These are phyloP conservation scores for Osmanthus fragrans DNA, from an alignment of 257 asterid genomes.

Conservation along the genomic window DNA sequence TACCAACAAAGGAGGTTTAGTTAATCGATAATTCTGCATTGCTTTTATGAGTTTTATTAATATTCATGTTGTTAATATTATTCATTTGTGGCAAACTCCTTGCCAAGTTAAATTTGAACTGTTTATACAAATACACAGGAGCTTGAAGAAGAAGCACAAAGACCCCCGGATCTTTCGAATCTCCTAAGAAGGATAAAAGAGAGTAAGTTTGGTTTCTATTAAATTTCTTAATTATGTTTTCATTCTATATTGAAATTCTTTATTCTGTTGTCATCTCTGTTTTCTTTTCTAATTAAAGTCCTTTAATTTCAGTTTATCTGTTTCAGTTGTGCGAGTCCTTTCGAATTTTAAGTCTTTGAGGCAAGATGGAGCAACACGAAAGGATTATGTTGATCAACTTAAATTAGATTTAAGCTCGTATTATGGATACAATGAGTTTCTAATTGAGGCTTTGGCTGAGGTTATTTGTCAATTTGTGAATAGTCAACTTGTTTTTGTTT, in stretches of 20 bases:
- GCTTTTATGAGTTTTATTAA: neutral
- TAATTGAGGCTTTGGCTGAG: constrained; percentile 78
- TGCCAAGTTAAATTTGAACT: neutral
- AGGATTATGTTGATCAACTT: constrained; percentile 77
- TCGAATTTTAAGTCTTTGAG: constrained; percentile 73
- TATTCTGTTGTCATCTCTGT: constrained; percentile 1
- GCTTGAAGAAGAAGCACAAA: constrained; percentile 77
- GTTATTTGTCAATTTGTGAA: constrained; percentile 36
- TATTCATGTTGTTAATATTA: neutral
- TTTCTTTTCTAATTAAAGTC: neutral
- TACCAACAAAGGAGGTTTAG: constrained; percentile 85
- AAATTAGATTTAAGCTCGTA: constrained; percentile 65
- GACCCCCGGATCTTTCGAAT: constrained; percentile 81
- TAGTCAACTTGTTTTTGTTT: neutral
- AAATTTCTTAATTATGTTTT: neutral
- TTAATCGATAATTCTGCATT: constrained; percentile 10
- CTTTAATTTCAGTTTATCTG: constrained; percentile 15
- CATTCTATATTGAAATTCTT: constrained; percentile 1
- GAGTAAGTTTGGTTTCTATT: constrained; percentile 45
- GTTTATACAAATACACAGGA: constrained; percentile 44
- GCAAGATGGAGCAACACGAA: constrained; percentile 72
- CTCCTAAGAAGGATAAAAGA: constrained; percentile 88
- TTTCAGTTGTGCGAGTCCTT: constrained; percentile 84
- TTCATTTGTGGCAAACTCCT: neutral
- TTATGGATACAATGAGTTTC: constrained; percentile 89